Evolutionary conservation across 2,329 filamentous ascomycete species (phyloP).

Genomic region (Fusarium torreyae): DNA sequence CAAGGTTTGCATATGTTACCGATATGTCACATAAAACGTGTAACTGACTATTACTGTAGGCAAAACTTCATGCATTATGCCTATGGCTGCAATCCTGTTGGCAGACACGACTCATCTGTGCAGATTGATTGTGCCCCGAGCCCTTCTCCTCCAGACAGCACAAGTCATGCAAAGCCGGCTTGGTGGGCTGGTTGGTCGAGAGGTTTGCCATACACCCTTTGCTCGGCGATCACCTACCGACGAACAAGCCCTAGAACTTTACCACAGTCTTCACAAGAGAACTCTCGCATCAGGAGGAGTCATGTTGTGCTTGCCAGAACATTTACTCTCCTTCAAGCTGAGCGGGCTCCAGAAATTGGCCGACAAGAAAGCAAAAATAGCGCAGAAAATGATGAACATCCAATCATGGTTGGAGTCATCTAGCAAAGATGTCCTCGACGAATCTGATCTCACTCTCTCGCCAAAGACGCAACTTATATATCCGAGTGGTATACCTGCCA

Average conservation of each 20-base stretch:
- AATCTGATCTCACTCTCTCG: constrained; percentile 71
- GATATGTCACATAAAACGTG: rapidly evolving
- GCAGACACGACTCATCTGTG: constrained; percentile 63
- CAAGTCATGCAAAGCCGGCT: constrained; percentile 69
- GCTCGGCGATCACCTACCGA: constrained; percentile 63
- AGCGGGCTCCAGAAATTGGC: constrained; percentile 71
- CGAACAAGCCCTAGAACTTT: constrained; percentile 53
- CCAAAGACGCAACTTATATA: constrained; percentile 72
- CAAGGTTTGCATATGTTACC: constrained; percentile 57
- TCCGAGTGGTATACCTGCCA: constrained; percentile 63
- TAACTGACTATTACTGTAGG: constrained; percentile 52
- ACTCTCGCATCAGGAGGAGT: constrained; percentile 63
- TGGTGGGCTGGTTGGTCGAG: constrained; percentile 67
- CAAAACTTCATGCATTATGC: constrained; percentile 72
- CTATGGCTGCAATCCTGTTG: constrained; percentile 63
- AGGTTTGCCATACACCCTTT: constrained; percentile 70
- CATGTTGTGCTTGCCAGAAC: constrained; percentile 73
- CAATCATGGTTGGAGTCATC: constrained; percentile 65
- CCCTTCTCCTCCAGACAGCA: constrained; percentile 70
- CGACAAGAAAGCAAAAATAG: constrained; percentile 60
- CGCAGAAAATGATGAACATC: constrained; percentile 63
- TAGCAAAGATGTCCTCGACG: constrained; percentile 75
- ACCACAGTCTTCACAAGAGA: constrained; percentile 56
- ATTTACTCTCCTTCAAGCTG: constrained; percentile 75
- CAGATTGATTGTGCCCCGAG: constrained; percentile 69